Evolutionary conservation across 495 filamentous ascomycete species (phyloP), one percentile per base, ranked within the genome.

Genomic region (Bacidia gigantensis): DNA sequence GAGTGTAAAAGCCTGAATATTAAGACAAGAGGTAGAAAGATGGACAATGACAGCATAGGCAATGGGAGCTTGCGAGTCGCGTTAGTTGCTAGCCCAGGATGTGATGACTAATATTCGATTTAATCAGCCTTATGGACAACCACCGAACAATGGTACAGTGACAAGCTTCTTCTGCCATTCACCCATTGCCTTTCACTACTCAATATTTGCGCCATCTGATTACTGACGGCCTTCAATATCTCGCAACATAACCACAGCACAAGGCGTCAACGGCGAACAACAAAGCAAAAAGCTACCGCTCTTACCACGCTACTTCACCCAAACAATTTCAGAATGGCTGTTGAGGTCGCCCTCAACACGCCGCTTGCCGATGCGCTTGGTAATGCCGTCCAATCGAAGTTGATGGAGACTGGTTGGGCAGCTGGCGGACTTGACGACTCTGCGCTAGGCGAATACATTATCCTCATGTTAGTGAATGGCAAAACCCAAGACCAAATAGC

Each of bases 341-440:
- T 85, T 66, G 79, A 84, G 59, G 74, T 92, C 57, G 66, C 74
- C 43, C 74, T 83, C 49, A 81, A 77, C 56, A 84, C 86, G 62
- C 86, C 88, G 20, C 72, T 97, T 50, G 88, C 88, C 54, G 79
- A 86, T 52, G 83, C 86, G 26, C 75, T 98, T 42, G 84, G 81
- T 61, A 72, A 71, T 65, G 82, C 76, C 39, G 86, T 95, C 48
- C 86, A 90, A 64, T 82, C 85, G n/a, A 96, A 96, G 68, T 69
- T 98, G 58, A 80, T 88, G n/a, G 90, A 98, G 65, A 82, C 89
- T 52, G 89, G 88, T 52, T 96, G 90, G 92, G 85, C 79, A 41
- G 79, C 82, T 42, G 84, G 83, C 40, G 82, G 80, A 52, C 73
- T 77, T 56, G 86, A 89, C 62, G 90, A 87, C 60, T 81, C 84